Base-by-base conservation (phyloP, 106 monocot species). In the Allium fistulosum region DNA sequence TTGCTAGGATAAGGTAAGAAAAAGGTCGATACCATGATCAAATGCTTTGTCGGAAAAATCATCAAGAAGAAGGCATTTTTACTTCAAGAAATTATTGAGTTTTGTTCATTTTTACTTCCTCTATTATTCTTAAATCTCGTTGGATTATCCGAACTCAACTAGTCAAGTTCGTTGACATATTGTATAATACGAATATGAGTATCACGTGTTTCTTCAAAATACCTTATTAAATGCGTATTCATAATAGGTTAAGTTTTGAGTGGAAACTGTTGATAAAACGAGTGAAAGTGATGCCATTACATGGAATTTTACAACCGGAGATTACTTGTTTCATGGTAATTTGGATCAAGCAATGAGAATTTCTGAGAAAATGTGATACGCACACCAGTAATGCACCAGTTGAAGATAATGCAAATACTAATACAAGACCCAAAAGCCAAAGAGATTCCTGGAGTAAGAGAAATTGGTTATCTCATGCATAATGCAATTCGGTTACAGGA, bases 21-120 rank as follows among this genome's bases (percentile, higher is more conserved):
- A n/a, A n/a, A n/a, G n/a, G n/a, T 74, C 59, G 84, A 88, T 68
- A 78, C 72, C 67, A 66, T 88, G 78, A 81, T 88, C 64, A 75
- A 65, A 66, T 75, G 70, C n/a, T 71, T 75, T 9, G 45, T 48
- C 10, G 63, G 60, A 61, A 59, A 48, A n/a, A 59, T 9, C 11
- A 46, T 16, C 61, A 14, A 46, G 8, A 46, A n/a, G 76, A 77
- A 17, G 69, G 69, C 46, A 61, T 73, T 18, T 56, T 58, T 2
- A 46, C 62, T 59, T 80, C 48, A 65, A 27, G 26, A 16, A 9
- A 58, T 64, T 71, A 72, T 58, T 57, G 63, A 47, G 17, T 53
- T 58, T 48, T 22, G 58, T n/a, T 9, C 66, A 65, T 69, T 57
- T 84, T 75, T 78, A 90, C 82, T 65, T 80, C 80, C 80, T 78